Base-by-base conservation (phyloP, 192 early-diverging fungal genomes). In the Entrophospora sp. region DNA sequence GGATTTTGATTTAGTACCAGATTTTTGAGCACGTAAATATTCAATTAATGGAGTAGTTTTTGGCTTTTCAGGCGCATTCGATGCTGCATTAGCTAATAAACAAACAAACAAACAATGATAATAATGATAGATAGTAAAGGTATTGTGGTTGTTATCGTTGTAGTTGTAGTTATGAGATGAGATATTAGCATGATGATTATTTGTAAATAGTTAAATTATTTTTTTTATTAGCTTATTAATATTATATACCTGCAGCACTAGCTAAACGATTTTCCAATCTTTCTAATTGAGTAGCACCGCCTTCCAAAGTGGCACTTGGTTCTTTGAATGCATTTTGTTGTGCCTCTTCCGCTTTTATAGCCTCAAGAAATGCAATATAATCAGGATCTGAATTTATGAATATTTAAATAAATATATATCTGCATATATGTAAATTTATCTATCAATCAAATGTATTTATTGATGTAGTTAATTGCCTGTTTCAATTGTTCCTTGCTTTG, bases 31-130 rank as follows among this genome's bases (percentile, higher is more conserved):
- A 30, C 89, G 81, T 7, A 91, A 65, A 57, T 83, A 79, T 49
- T 91, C 89, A 42, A 91, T 66, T 13, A 91, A 66, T 18, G 89
- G 89, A 0, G 89, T 91, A 18, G 87, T 84, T 61, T 87, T 87
- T 44, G 85, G 87, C 42, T 84, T 84, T 35, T 73, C 70, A 20
- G 69, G 71, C 22, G 70, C 62, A 34, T 61, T 57, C 10, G 75
- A 66, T 58, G 73, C 42, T 32, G 49, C 16, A 1, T 36, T 60
- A 14, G 64, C 43, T 32, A n/a, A n/a, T n/a, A n/a, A n/a, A n/a
- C n/a, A n/a, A n/a, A n/a, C n/a, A n/a, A n/a, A n/a, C n/a, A n/a
- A n/a, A n/a, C n/a, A n/a, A n/a, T n/a, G n/a, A n/a, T n/a, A n/a
- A n/a, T n/a, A n/a, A n/a, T n/a, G n/a, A n/a, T n/a, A n/a, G n/a